Evolutionary conservation across 352 stramenopile species (phyloP), one percentile per base, ranked within the genome.

Genomic region (Thraustochytrium sp.): DNA sequence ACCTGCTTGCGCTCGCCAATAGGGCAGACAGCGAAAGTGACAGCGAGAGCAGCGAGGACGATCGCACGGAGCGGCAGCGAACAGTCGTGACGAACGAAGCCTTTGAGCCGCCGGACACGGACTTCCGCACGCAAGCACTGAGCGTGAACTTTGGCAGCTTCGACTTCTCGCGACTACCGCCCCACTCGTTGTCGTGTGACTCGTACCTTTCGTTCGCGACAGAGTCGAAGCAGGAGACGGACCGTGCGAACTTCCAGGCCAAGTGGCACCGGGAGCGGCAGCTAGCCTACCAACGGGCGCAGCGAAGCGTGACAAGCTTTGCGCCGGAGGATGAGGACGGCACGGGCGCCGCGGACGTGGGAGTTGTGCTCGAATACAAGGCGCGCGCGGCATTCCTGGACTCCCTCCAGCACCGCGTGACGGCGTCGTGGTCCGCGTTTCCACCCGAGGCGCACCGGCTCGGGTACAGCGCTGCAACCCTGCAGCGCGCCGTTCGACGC

Each of bases 141-240:
- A 80, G 13, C 44, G 51, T 80, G 18, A 80, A 80, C 51, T 80
- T 80, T 80, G 68, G 68, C 51, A 44, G 68, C 37, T 80, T 75
- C 49, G 16, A 4, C 13, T 80, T 80, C 31, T 37, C 68, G 34
- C 68, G 68, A 13, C 48, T 80, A 8, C 68, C 68, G 5, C 68
- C 68, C 4, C 68, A 80, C 13, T 34, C 68, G 51, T 31, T 80
- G 9, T 80, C 68, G 11, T 80, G 68, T 8, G 49, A 80, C 31
- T 21, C 68, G 0, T 80, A 80, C 42, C 21, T 80, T 11, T 65
- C 68, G 4, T 80, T 80, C 42, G 68, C 68, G 21, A 75, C 68
- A 51, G 68, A 80, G 51, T 46, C 68, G 13, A 80, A 80, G 42
- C 13, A 72, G 34, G 46, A 80, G n/a, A 51, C 29, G 23, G 68